A percentile compares a stretch with the other conserved stretches of the same genome.
Evolutionary conservation across 352 stramenopile species (phyloP).

Genomic region (Pythium sukuiense): DNA sequence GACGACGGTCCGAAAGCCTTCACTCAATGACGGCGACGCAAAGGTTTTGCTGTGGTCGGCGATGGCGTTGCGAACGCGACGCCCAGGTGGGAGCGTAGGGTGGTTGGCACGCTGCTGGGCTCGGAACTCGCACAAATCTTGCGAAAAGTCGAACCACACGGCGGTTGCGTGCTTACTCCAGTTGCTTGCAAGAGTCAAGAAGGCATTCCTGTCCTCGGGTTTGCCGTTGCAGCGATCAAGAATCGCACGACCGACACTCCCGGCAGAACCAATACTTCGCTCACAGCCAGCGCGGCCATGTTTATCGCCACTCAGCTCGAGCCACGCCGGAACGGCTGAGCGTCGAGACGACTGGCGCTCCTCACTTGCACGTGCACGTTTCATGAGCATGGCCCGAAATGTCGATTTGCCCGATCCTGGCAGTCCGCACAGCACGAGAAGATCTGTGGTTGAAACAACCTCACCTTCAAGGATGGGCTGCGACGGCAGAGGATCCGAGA

Average conservation of each 20-base stretch:
- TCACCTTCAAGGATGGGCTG: constrained; percentile 34
- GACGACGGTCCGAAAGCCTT: constrained; percentile 57
- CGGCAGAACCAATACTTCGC: constrained; percentile 29
- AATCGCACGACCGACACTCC: constrained; percentile 31
- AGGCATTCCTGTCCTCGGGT: constrained; percentile 38
- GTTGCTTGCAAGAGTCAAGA: constrained; percentile 41
- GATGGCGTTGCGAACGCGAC: constrained; percentile 43
- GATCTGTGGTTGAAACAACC: constrained; percentile 36
- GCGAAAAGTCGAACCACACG: constrained; percentile 58
- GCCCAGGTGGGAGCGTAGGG: constrained; percentile 42
- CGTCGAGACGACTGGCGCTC: constrained; percentile 1
- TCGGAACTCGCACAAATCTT: constrained; percentile 42
- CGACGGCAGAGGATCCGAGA: constrained; percentile 37
- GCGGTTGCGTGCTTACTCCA: constrained; percentile 60
- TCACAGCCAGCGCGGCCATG: constrained; percentile 41
- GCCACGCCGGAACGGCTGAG: constrained; percentile 24
- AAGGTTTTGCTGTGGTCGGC: constrained; percentile 45
- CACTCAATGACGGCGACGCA: constrained; percentile 33
- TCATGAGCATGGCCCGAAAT: constrained; percentile 50
- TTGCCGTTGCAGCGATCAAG: constrained; percentile 63
- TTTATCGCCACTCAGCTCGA: constrained; percentile 55
- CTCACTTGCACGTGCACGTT: constrained; percentile 29
- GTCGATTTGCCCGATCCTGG: constrained; percentile 63
- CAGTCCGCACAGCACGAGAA: constrained; percentile 59
- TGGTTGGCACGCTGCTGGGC: constrained; percentile 47